Percentiles rank a stretch among this genome's conserved stretches.
Evolutionary conservation across 1,139 yeast species (phyloP).

Genomic region (Cylindricascospora bacillispora): DNA sequence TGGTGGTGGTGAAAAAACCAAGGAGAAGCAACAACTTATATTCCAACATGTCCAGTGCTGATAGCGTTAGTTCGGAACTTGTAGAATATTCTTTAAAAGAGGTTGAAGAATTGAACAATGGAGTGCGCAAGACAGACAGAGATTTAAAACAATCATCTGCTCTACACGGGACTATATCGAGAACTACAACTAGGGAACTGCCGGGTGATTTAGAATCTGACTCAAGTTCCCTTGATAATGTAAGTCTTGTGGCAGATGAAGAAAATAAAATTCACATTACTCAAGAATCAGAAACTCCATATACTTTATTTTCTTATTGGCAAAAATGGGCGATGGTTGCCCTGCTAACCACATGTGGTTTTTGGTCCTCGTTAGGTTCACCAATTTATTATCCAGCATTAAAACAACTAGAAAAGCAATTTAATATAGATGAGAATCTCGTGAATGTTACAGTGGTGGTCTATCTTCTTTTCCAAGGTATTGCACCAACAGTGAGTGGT

Average conservation of each 20-base stretch:
- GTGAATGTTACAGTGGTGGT: slow-evolving; percentile 61
- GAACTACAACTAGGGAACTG: slow-evolving; percentile 12
- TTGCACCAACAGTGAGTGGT: slow-evolving; percentile 45
- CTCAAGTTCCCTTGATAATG: slow-evolving; percentile 3
- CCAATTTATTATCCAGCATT: slow-evolving; percentile 26
- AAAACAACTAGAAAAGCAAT: slow-evolving; percentile 34
- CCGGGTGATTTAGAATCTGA: slow-evolving; percentile 6
- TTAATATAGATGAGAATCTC: slow-evolving; percentile 40
- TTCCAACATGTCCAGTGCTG: no score
- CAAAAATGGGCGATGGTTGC: slow-evolving; percentile 25
- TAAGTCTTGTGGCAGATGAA: no score
- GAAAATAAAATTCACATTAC: slow-evolving; percentile 1
- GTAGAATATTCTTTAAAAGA: no score
- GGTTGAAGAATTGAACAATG: no score
- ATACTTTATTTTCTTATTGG: slow-evolving; percentile 14
- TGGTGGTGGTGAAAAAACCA: no score
- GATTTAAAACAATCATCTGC: no score
- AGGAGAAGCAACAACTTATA: no score
- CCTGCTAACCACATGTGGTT: slow-evolving; percentile 23
- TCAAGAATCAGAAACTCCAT: slow-evolving; percentile 8
- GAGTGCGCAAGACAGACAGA: no score
- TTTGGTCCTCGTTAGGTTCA: slow-evolving; percentile 26
- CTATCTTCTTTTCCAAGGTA: slow-evolving; percentile 58
- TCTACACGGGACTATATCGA: slow-evolving; percentile 11
- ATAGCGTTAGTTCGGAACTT: no score